Percentiles rank a stretch among this genome's conserved stretches.
phyloP scores from a whole-genome alignment of 495 filamentous ascomycete species.

The Staphylotrichum tortipilum region DNA sequence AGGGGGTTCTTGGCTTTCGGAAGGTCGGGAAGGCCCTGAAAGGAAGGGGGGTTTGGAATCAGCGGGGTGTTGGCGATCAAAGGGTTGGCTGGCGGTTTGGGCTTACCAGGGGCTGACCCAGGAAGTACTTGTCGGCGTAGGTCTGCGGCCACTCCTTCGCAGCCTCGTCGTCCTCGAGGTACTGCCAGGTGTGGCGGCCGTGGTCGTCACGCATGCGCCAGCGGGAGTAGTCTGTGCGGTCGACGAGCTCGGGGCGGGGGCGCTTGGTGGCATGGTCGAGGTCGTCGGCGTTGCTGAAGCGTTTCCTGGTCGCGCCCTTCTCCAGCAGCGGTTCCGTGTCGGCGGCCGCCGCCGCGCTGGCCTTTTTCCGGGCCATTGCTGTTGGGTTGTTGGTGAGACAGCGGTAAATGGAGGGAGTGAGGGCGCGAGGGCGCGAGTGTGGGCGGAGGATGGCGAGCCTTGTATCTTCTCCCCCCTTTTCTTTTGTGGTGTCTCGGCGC shows the following conservation, averaged over 20 bases:
- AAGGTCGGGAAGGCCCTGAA: slow-evolving; percentile 62
- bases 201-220: slow-evolving; percentile 80
- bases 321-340: slow-evolving; percentile 6
- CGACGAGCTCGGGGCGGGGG: slow-evolving; percentile 30
- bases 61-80: not conserved
- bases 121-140: slow-evolving; percentile 70
- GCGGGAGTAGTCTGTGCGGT: slow-evolving; percentile 62
- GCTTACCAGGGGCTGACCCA: slow-evolving; percentile 53
- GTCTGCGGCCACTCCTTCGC: slow-evolving; percentile 74
- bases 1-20: slow-evolving; percentile 63
- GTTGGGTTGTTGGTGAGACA: not conserved
- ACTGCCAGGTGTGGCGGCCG: slow-evolving; percentile 88
- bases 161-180: slow-evolving; percentile 72
- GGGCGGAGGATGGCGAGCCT: too few species aligned
- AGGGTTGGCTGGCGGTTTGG: too few species aligned
- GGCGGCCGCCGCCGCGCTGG: not conserved
- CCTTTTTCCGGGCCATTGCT: slow-evolving; percentile 17
- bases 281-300: slow-evolving; percentile 21
- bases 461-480: too few species aligned
- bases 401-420: too few species aligned
- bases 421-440: too few species aligned
- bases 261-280: slow-evolving; percentile 18
- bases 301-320: slow-evolving; percentile 26
- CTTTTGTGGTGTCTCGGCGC: too few species aligned
- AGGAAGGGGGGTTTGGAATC: too few species aligned